phyloP scores from a whole-genome alignment of 331 rosid species.

The Saraca asoca region DNA sequence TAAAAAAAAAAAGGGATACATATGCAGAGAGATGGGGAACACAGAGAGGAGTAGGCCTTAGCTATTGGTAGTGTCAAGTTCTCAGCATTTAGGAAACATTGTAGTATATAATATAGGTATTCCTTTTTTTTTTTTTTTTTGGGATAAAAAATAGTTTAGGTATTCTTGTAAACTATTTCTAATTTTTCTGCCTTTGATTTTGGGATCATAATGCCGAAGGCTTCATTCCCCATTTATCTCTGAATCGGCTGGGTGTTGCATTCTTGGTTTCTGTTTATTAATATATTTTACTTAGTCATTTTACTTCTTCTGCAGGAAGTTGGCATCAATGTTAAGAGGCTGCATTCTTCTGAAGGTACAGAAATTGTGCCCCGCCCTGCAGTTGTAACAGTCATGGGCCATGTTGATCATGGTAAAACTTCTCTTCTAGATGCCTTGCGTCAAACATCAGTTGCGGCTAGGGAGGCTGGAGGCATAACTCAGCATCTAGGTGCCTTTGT shows the following conservation, averaged over 20 bases:
- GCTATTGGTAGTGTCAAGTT: background rate
- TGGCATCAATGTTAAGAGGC: constrained; percentile 75
- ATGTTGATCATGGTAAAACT: constrained; percentile 97
- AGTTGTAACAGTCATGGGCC: constrained; percentile 98
- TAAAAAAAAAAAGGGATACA: background rate
- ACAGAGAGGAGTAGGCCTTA: background rate
- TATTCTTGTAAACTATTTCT: background rate
- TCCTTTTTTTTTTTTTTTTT: constrained; percentile 9
- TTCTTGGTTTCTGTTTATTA: constrained; percentile 10
- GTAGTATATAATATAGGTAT: too few relatives aligned
- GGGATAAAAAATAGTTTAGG: background rate
- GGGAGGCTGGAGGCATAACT: constrained; percentile 96
- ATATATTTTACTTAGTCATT: constrained; percentile 16
- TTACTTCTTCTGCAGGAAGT: constrained; percentile 64
- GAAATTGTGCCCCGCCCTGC: constrained; percentile 77
- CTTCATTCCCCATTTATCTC: background rate
- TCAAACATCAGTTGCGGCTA: constrained; percentile 91
- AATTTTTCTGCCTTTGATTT: constrained; percentile 17
- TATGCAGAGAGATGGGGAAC: background rate
- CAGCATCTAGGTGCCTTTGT: constrained; percentile 97
- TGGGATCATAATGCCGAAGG: constrained; percentile 1
- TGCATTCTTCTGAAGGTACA: constrained; percentile 70
- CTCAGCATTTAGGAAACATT: background rate
- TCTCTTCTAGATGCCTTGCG: constrained; percentile 94
- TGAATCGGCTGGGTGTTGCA: constrained; percentile 15